Base-by-base conservation (phyloP, 1,284 basidiomycete species). In the Cerrena zonata region DNA sequence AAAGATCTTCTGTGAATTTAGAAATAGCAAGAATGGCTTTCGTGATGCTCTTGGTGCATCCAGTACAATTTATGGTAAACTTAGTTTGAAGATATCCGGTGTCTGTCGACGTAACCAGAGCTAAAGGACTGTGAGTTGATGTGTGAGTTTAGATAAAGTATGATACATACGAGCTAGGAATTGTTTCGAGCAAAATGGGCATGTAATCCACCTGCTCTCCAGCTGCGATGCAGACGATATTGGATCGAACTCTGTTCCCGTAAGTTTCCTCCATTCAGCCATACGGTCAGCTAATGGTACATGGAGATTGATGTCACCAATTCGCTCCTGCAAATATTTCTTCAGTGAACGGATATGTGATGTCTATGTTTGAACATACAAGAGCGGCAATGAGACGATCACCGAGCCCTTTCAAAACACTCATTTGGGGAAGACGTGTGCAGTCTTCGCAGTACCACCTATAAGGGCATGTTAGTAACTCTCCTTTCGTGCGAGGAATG, bases 381-480 rank as follows among this genome's bases (percentile, higher is more conserved):
- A 74, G 41, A 12, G 61, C 50, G 7, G 52, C 42, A 2, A 61
- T 47, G 42, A 69, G 57, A 22, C 50, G 51, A 1, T 51, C 48
- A 18, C 61, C 57, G 1, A 68, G 54, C 2, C 49, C 47, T 3
- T 57, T 49, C 25, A 74, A 53, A 10, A 49, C 48, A 21, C 54
- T 48, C 30, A 70, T 54, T 0, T 49, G 47, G 7, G 56, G 50
- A n/a, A 72, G 43, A 1, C 73, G 65, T 40, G 54, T 43, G 34
- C 61, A 62, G 48, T 76, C 74, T 54, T 76, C 74, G 5, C 64
- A 61, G 49, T 72, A 75, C 67, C 69, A 72, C 2, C 73, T 76
- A 45, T 3, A 18, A 18, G 2, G 50, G n/a, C 38, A 18, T 12
- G n/a, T n/a, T n/a, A n/a, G n/a, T n/a, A n/a, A n/a, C n/a, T n/a